These are phyloP conservation scores for Venturia aucupariae DNA, from an alignment of 2,329 filamentous ascomycete genomes.

Conservation along the genomic window DNA sequence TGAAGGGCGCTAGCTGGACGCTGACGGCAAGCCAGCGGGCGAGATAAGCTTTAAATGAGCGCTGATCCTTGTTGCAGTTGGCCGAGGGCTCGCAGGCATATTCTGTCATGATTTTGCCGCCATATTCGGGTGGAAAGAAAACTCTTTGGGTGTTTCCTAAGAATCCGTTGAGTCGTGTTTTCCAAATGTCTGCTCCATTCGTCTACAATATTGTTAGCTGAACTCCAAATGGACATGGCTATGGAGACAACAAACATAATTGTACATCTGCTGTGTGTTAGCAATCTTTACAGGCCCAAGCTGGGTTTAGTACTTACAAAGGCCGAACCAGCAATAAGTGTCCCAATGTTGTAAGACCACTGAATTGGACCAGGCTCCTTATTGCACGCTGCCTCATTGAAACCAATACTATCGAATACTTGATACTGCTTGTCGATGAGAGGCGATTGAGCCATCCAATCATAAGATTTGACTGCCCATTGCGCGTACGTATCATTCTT, in stretches of 20 bases:
- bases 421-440: conserved; percentile 29
- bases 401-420: conserved; percentile 34
- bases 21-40: conserved; percentile 55
- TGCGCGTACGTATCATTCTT: conserved; percentile 28
- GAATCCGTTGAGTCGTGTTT: conserved; percentile 42
- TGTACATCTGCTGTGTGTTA: background rate
- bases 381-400: conserved; percentile 41
- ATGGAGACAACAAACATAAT: background rate
- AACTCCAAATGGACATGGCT: conserved; percentile 37
- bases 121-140: conserved; percentile 42
- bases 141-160: conserved; percentile 32
- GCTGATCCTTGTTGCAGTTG: conserved; percentile 62
- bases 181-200: conserved; percentile 43
- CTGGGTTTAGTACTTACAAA: conserved; percentile 5
- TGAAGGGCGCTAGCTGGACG: conserved; percentile 54
- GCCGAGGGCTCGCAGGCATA: conserved; percentile 52
- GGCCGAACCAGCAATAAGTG: conserved; percentile 51
- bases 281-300: background rate
- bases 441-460: conserved; percentile 23
- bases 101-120: conserved; percentile 53
- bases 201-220: conserved; percentile 49
- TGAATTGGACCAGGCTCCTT: conserved; percentile 31
- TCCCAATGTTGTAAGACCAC: conserved; percentile 58
- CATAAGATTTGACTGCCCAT: conserved; percentile 28
- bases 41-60: conserved; percentile 63